Conservation (phyloP, 202 grass and related monocot species). For the Miscanthus sacchariflorus region DNA sequence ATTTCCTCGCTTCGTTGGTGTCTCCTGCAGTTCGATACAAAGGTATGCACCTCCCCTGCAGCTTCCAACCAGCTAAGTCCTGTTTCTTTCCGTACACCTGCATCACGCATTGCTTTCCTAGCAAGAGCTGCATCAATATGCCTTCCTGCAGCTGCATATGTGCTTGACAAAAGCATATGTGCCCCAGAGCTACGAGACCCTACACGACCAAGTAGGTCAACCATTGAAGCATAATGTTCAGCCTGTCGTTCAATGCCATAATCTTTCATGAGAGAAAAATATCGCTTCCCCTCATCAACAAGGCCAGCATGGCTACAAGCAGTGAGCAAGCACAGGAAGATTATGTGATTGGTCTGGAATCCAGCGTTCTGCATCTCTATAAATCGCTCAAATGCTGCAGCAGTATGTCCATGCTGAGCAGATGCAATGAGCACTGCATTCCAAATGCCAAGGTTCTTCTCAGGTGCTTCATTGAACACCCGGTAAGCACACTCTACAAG, state of each 20-base stretch:
- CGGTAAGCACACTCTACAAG: conserved; percentile 73
- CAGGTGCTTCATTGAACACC: conserved; percentile 62
- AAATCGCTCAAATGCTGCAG: conserved; percentile 63
- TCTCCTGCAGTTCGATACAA: conserved; percentile 75
- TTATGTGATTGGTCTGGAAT: conserved; percentile 76
- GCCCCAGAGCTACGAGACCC: conserved; percentile 80
- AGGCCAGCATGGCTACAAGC: conserved; percentile 89
- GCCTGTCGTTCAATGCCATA: conserved; percentile 57
- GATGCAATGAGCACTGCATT: conserved; percentile 84
- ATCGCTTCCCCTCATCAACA: conserved; percentile 72
- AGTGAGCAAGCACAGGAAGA: conserved; percentile 83
- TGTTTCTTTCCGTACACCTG: conserved; percentile 83
- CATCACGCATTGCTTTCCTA: conserved; percentile 93
- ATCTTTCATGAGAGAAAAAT: conserved; percentile 75
- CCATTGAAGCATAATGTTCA: conserved; percentile 90
- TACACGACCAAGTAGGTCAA: conserved; percentile 84
- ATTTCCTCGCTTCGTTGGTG: conserved; percentile 77
- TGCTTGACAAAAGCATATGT: conserved; percentile 83
- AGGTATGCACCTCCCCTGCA: conserved; percentile 79
- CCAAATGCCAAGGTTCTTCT: conserved; percentile 84
- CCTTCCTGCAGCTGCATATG: conserved; percentile 80
- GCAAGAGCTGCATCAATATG: conserved; percentile 78
- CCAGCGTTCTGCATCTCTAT: conserved; percentile 69
- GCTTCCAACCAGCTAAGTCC: conserved; percentile 94
- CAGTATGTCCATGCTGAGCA: conserved; percentile 81